Evolutionary conservation across 176 grass and related monocot species (phyloP).

Genomic region (Aechmea fasciata): DNA sequence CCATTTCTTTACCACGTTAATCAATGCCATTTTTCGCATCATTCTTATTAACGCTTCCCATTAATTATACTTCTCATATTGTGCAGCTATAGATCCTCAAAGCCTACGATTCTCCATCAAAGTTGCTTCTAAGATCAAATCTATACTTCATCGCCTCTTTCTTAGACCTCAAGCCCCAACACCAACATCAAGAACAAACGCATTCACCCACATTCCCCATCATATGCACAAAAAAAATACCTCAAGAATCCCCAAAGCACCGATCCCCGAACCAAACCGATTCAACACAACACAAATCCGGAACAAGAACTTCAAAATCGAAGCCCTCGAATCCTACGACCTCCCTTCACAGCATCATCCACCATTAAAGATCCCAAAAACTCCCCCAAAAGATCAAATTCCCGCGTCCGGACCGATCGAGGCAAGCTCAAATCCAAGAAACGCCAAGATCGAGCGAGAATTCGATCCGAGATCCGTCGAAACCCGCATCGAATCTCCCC

Average conservation of each 20-base stretch:
- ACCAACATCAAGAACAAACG: not conserved
- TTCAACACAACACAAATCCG: not conserved
- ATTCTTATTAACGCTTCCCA: not conserved
- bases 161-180: not conserved
- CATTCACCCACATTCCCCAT: not conserved
- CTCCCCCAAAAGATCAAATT: not conserved
- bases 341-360: not conserved
- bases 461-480: not conserved
- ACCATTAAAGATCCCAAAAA: no score
- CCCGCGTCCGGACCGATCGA: not conserved
- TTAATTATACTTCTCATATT: not conserved
- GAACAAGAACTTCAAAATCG: not conserved
- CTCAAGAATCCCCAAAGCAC: no score
- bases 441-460: not conserved
- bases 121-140: not conserved
- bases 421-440: not conserved
- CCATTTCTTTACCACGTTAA: not conserved
- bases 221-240: no score
- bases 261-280: not conserved
- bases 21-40: not conserved
- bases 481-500: not conserved
- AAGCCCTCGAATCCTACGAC: not conserved
- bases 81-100: not conserved
- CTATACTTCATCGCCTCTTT: no score
- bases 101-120: not conserved